Base-by-base conservation (phyloP, 176 grass and related monocot species). In the Hyparrhenia diplandra region DNA sequence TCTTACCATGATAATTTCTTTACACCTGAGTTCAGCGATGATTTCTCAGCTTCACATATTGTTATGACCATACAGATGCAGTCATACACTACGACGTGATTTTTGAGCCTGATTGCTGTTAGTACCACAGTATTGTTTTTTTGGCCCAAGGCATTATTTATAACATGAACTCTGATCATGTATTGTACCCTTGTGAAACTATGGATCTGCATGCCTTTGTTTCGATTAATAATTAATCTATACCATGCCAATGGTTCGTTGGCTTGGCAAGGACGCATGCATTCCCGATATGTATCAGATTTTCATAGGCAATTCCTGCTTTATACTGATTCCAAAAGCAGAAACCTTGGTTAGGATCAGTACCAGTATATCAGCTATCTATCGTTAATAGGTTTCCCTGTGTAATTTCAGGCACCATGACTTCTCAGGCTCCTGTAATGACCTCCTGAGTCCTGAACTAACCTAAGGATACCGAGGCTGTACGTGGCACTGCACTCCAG, bases 361-460 rank as follows among this genome's bases (percentile, higher is more conserved):
- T 74, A 74, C 49, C 46, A 4, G 18, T 34, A 39, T 17, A 23
- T 46, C 21, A n/a, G 51, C 36, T 45, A 65, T 30, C 9, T 4
- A 61, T 69, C 35, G 30, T 71, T 69, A 10, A 69, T 60, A 13
- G 66, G 25, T 31, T 40, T 11, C 39, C n/a, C 61, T 49, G 24
- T 30, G n/a, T 69, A 27, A 84, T 84, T 84, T 84, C 76, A 88
- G 87, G 76, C 62, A 80, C 39, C 5, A 35, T 25, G 58, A 60
- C 60, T 74, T 61, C 49, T 70, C 40, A 1, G 70, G 49, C 71
- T 77, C 82, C 46, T 80, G 63, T 84, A 85, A 70, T 30, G 66
- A 84, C 70, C 64, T 64, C 82, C 82, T 69, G 41, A 30, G 45
- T 73, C 41, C 69, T 10, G 68, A 46, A 80, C 87, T 84, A 75